phyloP scores from a whole-genome alignment of 225 moss, liverwort and hornwort species.

The Polytrichum commune region DNA sequence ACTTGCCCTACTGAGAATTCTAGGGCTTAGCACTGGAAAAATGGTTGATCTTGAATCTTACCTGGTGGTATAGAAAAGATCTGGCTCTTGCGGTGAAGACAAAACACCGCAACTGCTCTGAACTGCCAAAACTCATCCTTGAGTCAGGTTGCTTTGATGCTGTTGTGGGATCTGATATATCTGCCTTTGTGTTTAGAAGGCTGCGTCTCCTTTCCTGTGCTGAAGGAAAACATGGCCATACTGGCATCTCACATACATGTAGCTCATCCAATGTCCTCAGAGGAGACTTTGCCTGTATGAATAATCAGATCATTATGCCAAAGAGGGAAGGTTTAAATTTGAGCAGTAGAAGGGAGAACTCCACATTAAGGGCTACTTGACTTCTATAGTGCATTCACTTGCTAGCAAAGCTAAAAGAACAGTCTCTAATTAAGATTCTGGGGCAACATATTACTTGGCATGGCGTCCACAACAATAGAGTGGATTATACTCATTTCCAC shows the following conservation, averaged over 20 bases:
- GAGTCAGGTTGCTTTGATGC: conserved; percentile 9
- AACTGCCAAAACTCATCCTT: conserved; percentile 17
- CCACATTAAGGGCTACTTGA: too few species aligned
- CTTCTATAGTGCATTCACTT: too few species aligned
- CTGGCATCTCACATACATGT: conserved; percentile 78
- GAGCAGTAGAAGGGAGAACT: too few species aligned
- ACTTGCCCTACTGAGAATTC: too few species aligned
- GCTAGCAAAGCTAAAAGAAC: too few species aligned
- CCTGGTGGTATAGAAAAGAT: conserved; percentile 98
- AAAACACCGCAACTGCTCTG: conserved; percentile 53
- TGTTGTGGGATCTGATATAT: conserved; percentile 20
- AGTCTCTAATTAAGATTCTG: too few species aligned
- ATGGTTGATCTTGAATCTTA: conserved; percentile 9
- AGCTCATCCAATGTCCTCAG: conserved; percentile 88
- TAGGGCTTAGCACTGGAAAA: too few species aligned
- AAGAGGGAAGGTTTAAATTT: too few species aligned
- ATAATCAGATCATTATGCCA: background rate
- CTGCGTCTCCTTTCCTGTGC: conserved; percentile 40
- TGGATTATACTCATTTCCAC: too few species aligned
- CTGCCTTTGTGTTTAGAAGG: conserved; percentile 13
- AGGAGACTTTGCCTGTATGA: conserved; percentile 71
- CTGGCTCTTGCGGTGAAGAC: conserved; percentile 94
- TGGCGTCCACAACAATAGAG: too few species aligned
- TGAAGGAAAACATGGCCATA: conserved; percentile 79
- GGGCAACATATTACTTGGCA: too few species aligned